These are phyloP conservation scores for Paraphysoderma sedebokerense DNA, from an alignment of 371 early-diverging fungal genomes.

Conservation along the genomic window DNA sequence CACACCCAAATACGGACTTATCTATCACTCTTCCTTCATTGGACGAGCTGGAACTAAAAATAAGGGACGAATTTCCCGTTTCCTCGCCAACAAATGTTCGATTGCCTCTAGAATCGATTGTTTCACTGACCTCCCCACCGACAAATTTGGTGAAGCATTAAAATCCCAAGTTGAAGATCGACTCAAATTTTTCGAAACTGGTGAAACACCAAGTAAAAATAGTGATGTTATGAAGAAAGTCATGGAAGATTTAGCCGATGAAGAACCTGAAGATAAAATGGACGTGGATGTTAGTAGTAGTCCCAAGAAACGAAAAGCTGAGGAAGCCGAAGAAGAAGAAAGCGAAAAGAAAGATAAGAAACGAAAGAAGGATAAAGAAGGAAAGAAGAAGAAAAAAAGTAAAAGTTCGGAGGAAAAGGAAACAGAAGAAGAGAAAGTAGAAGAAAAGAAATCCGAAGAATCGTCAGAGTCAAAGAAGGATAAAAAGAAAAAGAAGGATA, in stretches of 20 bases:
- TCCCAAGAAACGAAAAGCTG: constrained; percentile 1
- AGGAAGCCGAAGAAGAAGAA: constrained; percentile 5
- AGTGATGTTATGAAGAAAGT: constrained; percentile 85
- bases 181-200: constrained; percentile 79
- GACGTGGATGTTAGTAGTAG: constrained; percentile 13
- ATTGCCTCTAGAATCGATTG: constrained; percentile 97
- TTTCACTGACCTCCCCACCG: constrained; percentile 74
- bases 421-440: constrained; percentile 21
- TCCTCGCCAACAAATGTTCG: constrained; percentile 95
- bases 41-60: constrained; percentile 87
- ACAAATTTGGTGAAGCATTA: constrained; percentile 90
- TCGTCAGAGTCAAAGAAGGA: neutral
- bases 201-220: constrained; percentile 77
- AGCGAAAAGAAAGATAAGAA: constrained; percentile 18
- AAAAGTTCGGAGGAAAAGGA: constrained; percentile 25
- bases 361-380: constrained; percentile 4
- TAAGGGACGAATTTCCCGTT: constrained; percentile 96
- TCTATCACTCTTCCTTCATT: constrained; percentile 92
- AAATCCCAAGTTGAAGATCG: constrained; percentile 92
- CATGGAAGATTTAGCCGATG: constrained; percentile 19
- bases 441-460: constrained; percentile 10
- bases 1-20: constrained; percentile 98
- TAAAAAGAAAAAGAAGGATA: neutral
- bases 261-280: constrained; percentile 6
- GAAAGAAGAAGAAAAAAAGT: constrained; percentile 13